Evolutionary conservation across 2,329 filamentous ascomycete genomes (phyloP).

Genomic region (Diaporthe velutina): DNA sequence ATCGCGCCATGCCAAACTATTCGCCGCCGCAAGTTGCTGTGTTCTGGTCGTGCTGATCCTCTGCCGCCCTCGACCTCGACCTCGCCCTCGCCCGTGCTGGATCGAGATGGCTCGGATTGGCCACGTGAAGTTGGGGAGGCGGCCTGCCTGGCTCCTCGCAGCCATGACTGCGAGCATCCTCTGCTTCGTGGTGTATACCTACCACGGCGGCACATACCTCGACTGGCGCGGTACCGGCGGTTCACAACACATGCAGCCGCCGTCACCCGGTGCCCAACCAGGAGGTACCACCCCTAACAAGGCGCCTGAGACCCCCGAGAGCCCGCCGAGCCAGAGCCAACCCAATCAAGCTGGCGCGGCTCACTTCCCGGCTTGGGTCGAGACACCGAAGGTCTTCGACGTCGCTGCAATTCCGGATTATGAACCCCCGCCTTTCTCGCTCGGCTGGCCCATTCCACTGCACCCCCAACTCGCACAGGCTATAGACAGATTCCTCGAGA

Average conservation of each 20-base stretch:
- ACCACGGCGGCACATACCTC: background rate
- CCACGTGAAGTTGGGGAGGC: slow-evolving; percentile 9
- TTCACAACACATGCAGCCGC: background rate
- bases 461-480: slow-evolving; percentile 14
- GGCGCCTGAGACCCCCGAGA: background rate
- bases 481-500: slow-evolving; percentile 29
- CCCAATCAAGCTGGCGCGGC: background rate
- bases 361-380: slow-evolving; percentile 27
- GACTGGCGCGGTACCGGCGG: background rate
- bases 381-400: slow-evolving; percentile 33
- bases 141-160: slow-evolving; percentile 23
- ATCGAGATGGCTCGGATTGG: slow-evolving; percentile 19
- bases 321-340: background rate
- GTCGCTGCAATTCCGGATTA: background rate
- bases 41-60: background rate
- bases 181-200: slow-evolving; percentile 9
- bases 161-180: slow-evolving; percentile 19
- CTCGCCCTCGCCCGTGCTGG: background rate
- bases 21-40: background rate
- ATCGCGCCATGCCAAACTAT: background rate
- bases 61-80: background rate
- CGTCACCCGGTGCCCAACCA: background rate
- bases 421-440: background rate
- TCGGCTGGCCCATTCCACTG: slow-evolving; percentile 16
- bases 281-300: background rate